Percentiles rank a stretch among this genome's conserved stretches.
These are phyloP conservation scores for Fomitopsis betulina DNA, from an alignment of 1,284 basidiomycete genomes.

Conservation along the genomic window DNA sequence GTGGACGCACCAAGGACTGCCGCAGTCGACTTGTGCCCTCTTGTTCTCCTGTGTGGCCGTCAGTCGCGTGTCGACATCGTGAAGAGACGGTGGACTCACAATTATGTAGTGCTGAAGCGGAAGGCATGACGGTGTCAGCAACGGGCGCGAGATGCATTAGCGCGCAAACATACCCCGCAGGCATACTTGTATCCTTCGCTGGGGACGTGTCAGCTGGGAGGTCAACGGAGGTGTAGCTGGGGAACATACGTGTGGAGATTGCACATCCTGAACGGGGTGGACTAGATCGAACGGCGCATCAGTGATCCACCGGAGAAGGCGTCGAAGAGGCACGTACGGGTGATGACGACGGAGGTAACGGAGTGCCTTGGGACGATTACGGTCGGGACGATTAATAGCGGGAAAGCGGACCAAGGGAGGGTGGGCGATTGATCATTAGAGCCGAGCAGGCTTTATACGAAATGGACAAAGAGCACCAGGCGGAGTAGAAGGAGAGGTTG, in stretches of 20 bases:
- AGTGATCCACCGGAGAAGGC: not conserved
- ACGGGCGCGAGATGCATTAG: slow-evolving; percentile 7
- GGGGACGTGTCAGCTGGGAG: slow-evolving; percentile 19
- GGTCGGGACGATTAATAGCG: not conserved
- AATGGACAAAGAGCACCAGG: slow-evolving; percentile 15
- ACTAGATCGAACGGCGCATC: not conserved
- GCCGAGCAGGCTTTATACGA: slow-evolving; percentile 17
- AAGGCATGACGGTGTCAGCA: slow-evolving; percentile 19
- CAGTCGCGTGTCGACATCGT: slow-evolving; percentile 8
- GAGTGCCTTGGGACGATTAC: not conserved
- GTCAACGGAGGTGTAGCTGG: slow-evolving; percentile 10
- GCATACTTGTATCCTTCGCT: slow-evolving; percentile 74
- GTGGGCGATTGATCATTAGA: slow-evolving; percentile 9
- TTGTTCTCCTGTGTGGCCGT: slow-evolving; percentile 45
- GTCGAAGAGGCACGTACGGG: not conserved
- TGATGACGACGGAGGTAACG: not conserved
- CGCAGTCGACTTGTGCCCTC: slow-evolving; percentile 60
- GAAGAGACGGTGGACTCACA: slow-evolving; percentile 30
- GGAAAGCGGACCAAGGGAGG: slow-evolving; percentile 2
- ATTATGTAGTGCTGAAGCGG: slow-evolving; percentile 45
- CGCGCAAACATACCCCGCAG: slow-evolving; percentile 52
- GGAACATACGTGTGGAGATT: slow-evolving; percentile 63
- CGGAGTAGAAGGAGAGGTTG: slow-evolving; percentile 17
- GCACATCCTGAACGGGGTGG: slow-evolving; percentile 46
- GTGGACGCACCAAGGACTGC: slow-evolving; percentile 50